Evolutionary conservation across 192 early-diverging fungal genomes (phyloP).

Genomic region (Coemansia umbellata): DNA sequence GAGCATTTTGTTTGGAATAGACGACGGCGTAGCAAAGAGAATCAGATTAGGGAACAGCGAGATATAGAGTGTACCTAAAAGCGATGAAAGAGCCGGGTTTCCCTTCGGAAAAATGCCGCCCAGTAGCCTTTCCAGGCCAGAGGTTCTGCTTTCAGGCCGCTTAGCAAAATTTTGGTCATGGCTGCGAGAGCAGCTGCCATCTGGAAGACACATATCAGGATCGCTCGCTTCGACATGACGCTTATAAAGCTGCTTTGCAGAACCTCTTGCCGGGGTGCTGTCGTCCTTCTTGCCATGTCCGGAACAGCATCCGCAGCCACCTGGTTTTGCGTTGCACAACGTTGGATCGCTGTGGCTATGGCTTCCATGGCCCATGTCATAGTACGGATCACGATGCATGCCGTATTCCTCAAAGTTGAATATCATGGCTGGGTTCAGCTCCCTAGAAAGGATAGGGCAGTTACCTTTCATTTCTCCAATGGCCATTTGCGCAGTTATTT

Average conservation of each 20-base stretch:
- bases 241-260: slow-evolving; percentile 32
- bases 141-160: slow-evolving; percentile 1
- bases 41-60: slow-evolving; percentile 78
- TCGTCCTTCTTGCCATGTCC: background rate
- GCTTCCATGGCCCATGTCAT: slow-evolving; percentile 35
- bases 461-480: slow-evolving; percentile 46
- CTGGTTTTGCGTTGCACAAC: background rate
- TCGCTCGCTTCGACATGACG: slow-evolving; percentile 21
- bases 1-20: slow-evolving; percentile 52
- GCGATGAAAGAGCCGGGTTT: slow-evolving; percentile 47
- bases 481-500: slow-evolving; percentile 29
- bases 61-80: slow-evolving; percentile 76
- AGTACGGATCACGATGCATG: slow-evolving; percentile 28
- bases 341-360: slow-evolving; percentile 22
- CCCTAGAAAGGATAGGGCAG: slow-evolving; percentile 51
- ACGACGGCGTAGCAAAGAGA: slow-evolving; percentile 73
- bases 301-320: slow-evolving; percentile 11
- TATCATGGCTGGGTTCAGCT: slow-evolving; percentile 50
- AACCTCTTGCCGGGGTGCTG: background rate
- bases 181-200: slow-evolving; percentile 14
- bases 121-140: slow-evolving; percentile 40
- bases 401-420: slow-evolving; percentile 52
- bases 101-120: slow-evolving; percentile 49
- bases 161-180: slow-evolving; percentile 13
- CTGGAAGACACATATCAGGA: slow-evolving; percentile 21